These are phyloP conservation scores for Globisporangium mamillatum DNA, from an alignment of 352 stramenopile species.

Conservation along the genomic window DNA sequence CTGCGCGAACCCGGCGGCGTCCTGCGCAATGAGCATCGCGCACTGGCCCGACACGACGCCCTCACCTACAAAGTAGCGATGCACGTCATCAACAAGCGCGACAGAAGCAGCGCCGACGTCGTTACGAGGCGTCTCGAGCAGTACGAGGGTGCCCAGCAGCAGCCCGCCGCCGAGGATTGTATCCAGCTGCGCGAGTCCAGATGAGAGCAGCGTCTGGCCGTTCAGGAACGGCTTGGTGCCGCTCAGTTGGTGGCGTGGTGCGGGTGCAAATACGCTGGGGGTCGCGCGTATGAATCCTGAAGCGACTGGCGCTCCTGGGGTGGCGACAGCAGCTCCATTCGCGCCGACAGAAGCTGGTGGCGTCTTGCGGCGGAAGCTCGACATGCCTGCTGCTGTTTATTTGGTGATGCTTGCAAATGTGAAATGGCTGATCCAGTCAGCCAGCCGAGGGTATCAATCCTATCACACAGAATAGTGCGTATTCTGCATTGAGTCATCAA, in stretches of 20 bases:
- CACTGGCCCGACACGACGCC: slow-evolving; percentile 45
- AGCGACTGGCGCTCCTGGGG: not conserved
- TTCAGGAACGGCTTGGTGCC: slow-evolving; percentile 71
- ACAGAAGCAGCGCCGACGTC: slow-evolving; percentile 22
- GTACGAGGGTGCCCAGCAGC: slow-evolving; percentile 44
- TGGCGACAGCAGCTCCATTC: not conserved
- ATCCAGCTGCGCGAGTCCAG: slow-evolving; percentile 52
- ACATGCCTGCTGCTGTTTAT: slow-evolving; percentile 24
- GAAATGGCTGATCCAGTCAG: not conserved
- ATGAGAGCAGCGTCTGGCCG: slow-evolving; percentile 56
- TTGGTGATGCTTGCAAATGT: not conserved
- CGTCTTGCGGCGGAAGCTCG: slow-evolving; percentile 45
- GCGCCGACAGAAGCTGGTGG: not conserved
- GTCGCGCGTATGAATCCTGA: not conserved
- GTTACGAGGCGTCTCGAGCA: slow-evolving; percentile 41
- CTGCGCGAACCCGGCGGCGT: slow-evolving; percentile 33
- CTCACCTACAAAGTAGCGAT: slow-evolving; percentile 66
- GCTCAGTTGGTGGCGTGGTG: slow-evolving; percentile 16
- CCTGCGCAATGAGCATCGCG: slow-evolving; percentile 33
- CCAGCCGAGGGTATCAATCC: not conserved
- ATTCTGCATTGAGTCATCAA: not conserved
- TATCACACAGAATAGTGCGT: not conserved
- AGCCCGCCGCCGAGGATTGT: slow-evolving; percentile 50
- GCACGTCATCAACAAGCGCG: slow-evolving; percentile 42
- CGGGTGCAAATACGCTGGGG: not conserved